These are phyloP conservation scores for Fulvia fulva DNA, from an alignment of 2,329 filamentous ascomycete species.

Conservation along the genomic window DNA sequence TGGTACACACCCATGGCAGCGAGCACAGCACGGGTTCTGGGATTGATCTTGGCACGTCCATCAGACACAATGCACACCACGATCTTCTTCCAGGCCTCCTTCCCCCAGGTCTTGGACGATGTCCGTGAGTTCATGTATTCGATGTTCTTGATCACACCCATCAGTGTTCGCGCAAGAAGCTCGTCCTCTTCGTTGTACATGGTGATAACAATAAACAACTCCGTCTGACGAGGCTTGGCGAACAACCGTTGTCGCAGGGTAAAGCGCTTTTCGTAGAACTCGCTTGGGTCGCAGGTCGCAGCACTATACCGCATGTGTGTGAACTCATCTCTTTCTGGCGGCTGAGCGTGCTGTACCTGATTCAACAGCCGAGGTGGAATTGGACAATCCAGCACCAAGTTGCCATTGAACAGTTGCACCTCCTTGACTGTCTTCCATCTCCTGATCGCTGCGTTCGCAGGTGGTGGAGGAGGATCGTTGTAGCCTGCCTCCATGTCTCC, in stretches of 20 bases:
- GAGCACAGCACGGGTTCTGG: conserved; percentile 79
- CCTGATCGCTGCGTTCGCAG: conserved; percentile 62
- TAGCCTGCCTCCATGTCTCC: conserved; percentile 35
- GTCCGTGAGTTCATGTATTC: conserved; percentile 95
- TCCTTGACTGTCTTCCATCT: conserved; percentile 99
- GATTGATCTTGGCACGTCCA: conserved; percentile 94
- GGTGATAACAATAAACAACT: conserved; percentile 92
- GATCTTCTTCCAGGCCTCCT: conserved; percentile 99
- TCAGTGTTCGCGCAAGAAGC: conserved; percentile 91
- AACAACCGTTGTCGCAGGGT: conserved; percentile 89
- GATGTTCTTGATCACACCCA: conserved; percentile 96
- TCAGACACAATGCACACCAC: conserved; percentile 97
- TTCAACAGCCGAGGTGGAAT: conserved; percentile 84
- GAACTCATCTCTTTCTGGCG: conserved; percentile 80
- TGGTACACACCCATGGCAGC: conserved; percentile 96
- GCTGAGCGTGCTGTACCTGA: conserved; percentile 76
- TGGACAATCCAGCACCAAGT: conserved; percentile 93
- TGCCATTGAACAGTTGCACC: conserved; percentile 89
- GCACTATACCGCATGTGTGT: conserved; percentile 92
- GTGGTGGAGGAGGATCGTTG: conserved; percentile 45
- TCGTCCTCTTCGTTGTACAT: conserved; percentile 99
- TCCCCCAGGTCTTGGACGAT: conserved; percentile 96
- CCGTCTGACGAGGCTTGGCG: conserved; percentile 85
- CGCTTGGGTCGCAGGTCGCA: conserved; percentile 84
- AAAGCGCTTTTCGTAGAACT: conserved; percentile 86